A percentile compares a stretch with the other conserved stretches of the same genome.
Conservation (phyloP, 306 rosid genomes). For the Potentilla sterilis region DNA sequence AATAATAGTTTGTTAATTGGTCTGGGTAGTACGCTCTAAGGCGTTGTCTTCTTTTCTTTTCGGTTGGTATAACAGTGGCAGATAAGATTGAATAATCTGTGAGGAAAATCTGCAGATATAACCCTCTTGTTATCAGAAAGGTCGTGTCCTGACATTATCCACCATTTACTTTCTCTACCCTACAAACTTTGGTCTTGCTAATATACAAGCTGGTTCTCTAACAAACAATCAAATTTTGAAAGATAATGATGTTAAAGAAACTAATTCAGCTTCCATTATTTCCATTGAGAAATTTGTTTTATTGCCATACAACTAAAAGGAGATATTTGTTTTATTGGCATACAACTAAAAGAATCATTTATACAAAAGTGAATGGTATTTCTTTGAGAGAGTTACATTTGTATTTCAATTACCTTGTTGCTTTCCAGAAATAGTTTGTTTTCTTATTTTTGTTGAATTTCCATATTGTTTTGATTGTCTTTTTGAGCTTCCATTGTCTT, state of each 20-base stretch:
- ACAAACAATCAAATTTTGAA: not conserved
- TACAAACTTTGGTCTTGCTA: not conserved
- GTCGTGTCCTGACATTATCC: not conserved
- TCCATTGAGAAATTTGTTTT: not conserved
- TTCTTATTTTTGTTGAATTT: not conserved
- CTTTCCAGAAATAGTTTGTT: not conserved
- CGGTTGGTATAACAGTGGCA: not conserved
- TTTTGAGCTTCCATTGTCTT: not conserved
- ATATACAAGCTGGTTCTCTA: not conserved
- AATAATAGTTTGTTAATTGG: not conserved
- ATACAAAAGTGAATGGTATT: not conserved
- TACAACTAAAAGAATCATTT: not conserved
- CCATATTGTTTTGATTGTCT: not conserved
- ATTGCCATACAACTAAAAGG: not conserved
- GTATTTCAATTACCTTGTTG: slow-evolving; percentile 6
- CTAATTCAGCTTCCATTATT: not conserved
- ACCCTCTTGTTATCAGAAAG: not conserved
- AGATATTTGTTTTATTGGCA: not conserved
- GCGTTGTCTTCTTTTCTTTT: not conserved
- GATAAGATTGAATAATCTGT: not conserved
- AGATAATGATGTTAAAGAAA: not conserved
- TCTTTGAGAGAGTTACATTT: not conserved
- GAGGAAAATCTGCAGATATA: not conserved
- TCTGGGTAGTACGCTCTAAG: not conserved
- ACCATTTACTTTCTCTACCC: not conserved